phyloP scores from a whole-genome alignment of 345 rosid genomes.

The Eucalyptus dawsonii region DNA sequence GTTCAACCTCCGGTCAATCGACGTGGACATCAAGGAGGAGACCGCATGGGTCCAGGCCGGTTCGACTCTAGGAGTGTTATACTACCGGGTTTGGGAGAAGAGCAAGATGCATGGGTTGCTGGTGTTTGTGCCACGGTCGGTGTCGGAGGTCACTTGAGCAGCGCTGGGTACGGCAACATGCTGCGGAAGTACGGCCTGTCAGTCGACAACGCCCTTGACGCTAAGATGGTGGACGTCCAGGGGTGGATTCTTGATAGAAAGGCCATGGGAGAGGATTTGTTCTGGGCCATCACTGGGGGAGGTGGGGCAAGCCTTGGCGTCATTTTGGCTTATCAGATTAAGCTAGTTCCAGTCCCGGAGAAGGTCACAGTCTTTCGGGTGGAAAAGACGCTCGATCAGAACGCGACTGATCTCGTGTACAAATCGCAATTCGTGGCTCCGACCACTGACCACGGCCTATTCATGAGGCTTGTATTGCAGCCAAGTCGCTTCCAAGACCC shows the following conservation, averaged over 20 bases:
- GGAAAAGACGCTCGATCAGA: constrained; percentile 5
- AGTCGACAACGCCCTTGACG: constrained; percentile 25
- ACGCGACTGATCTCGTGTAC: constrained; percentile 20
- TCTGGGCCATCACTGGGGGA: constrained; percentile 41
- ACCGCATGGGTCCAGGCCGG: constrained; percentile 44
- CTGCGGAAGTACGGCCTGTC: constrained; percentile 31
- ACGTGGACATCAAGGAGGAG: constrained; percentile 7
- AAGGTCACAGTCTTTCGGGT: constrained; percentile 27
- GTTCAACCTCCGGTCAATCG: constrained; percentile 15
- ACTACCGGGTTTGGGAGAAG: constrained; percentile 21
- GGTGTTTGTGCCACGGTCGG: constrained; percentile 35
- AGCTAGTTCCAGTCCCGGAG: constrained; percentile 25
- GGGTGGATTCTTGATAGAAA: constrained; percentile 20
- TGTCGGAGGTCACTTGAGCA: constrained; percentile 32
- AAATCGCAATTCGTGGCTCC: constrained; percentile 54
- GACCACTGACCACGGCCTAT: constrained; percentile 20
- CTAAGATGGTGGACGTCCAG: constrained; percentile 13
- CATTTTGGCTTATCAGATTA: constrained; percentile 19
- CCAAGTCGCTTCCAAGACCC: constrained; percentile 9
- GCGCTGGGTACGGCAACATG: constrained; percentile 34
- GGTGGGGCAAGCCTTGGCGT: constrained; percentile 39
- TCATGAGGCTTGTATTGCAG: constrained; percentile 61
- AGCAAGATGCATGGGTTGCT: constrained; percentile 30
- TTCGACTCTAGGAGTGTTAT: constrained; percentile 33
- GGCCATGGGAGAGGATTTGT: constrained; percentile 44